Conservation (phyloP, 108 stramenopile species). For the Nitzschia inconspicua region DNA sequence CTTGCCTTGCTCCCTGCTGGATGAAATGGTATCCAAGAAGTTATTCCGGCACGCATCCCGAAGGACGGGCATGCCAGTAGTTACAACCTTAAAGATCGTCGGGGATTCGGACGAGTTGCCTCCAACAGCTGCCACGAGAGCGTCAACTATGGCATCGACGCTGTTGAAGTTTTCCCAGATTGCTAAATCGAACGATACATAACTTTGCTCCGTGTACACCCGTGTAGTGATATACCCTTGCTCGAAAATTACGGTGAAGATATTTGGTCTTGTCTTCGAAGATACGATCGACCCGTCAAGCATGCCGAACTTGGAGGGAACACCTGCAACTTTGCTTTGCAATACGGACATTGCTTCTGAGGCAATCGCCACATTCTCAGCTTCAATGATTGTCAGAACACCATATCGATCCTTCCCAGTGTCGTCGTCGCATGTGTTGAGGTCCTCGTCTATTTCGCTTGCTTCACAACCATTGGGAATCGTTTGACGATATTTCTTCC, state of each 20-base stretch:
- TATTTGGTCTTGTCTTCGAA: conserved; percentile 17
- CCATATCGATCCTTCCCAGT: no score
- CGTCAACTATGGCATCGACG: conserved; percentile 28
- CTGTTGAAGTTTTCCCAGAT: conserved; percentile 29
- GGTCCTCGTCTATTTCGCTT: no score
- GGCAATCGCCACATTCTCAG: conserved; percentile 27
- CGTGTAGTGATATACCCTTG: conserved; percentile 67
- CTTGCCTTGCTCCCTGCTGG: no score
- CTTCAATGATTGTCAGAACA: conserved; percentile 59
- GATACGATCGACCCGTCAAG: no score
- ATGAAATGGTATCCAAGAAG: no score
- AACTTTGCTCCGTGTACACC: conserved; percentile 45
- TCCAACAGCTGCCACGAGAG: conserved; percentile 31
- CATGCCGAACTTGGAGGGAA: conserved; percentile 26
- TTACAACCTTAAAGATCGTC: conserved; percentile 56
- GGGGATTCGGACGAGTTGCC: conserved; percentile 10
- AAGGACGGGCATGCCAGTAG: conserved; percentile 66
- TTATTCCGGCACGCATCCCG: background rate
- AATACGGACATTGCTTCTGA: no score
- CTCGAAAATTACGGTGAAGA: conserved; percentile 32
- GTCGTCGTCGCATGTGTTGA: no score
- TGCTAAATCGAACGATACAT: conserved; percentile 59
- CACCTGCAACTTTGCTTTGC: conserved; percentile 8
- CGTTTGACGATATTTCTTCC: background rate
- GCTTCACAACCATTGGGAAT: no score